phyloP scores from a whole-genome alignment of 1,139 yeast genomes.

The Candida sanyaensis region DNA sequence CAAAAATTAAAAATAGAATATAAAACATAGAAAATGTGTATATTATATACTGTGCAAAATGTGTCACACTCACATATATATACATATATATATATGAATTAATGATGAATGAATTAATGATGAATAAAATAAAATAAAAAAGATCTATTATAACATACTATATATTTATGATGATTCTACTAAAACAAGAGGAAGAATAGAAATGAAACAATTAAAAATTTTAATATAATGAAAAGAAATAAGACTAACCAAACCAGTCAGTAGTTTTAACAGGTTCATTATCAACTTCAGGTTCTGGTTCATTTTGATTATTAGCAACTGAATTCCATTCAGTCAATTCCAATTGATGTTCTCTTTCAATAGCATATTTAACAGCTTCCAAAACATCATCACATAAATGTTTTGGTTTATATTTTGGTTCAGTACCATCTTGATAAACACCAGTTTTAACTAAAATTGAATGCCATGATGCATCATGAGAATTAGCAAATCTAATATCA shows the following conservation, averaged over 20 bases:
- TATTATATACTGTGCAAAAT: too few relatives aligned
- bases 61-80: too few relatives aligned
- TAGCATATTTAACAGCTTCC: constrained; percentile 80
- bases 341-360: constrained; percentile 72
- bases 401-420: constrained; percentile 77
- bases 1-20: constrained; percentile 12
- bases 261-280: constrained; percentile 15
- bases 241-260: constrained; percentile 1
- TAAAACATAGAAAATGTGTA: too few relatives aligned
- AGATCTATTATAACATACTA: not conserved
- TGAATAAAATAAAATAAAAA: too few relatives aligned
- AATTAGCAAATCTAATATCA: constrained; percentile 83
- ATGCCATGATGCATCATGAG: constrained; percentile 82
- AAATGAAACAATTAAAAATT: not conserved
- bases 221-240: not conserved
- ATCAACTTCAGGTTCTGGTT: constrained; percentile 31
- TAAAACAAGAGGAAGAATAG: not conserved
- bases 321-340: constrained; percentile 73
- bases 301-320: constrained; percentile 28
- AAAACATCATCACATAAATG: constrained; percentile 70
- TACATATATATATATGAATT: too few relatives aligned
- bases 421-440: constrained; percentile 79
- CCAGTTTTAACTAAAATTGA: constrained; percentile 86
- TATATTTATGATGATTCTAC: not conserved
- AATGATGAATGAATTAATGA: too few relatives aligned